phyloP scores from a whole-genome alignment of 768 basidiomycete genomes.

The Macrolepiota fuliginosa region DNA sequence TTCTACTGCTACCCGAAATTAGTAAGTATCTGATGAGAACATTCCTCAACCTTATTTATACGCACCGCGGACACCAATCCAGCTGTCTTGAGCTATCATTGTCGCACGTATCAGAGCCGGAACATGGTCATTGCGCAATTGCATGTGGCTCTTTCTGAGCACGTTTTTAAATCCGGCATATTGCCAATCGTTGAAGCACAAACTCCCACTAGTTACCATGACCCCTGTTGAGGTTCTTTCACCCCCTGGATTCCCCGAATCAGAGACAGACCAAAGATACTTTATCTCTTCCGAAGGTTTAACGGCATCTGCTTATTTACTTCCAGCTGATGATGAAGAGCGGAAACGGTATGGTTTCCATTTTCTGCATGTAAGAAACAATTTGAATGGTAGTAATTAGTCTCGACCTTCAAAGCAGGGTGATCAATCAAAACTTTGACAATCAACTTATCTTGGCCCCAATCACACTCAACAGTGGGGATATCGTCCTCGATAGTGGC shows the following conservation, averaged over 20 bases:
- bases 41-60: no score
- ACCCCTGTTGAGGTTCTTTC: background rate
- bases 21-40: no score
- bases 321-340: constrained; percentile 9
- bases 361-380: background rate
- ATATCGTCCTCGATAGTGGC: constrained; percentile 13
- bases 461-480: constrained; percentile 5
- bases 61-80: no score
- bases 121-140: no score
- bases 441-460: constrained; percentile 12
- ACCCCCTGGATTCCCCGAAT: background rate
- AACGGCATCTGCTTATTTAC: background rate
- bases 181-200: no score
- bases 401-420: background rate
- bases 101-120: no score
- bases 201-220: background rate
- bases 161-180: no score
- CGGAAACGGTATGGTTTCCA: background rate
- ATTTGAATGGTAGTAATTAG: background rate
- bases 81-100: no score
- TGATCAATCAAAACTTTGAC: background rate
- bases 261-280: background rate
- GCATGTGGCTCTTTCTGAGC: no score
- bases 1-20: no score
- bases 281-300: background rate